Percentiles rank a stretch among this genome's conserved stretches.
Conservation (phyloP, 2,329 filamentous ascomycete species). For the Trichophyton benhamiae region DNA sequence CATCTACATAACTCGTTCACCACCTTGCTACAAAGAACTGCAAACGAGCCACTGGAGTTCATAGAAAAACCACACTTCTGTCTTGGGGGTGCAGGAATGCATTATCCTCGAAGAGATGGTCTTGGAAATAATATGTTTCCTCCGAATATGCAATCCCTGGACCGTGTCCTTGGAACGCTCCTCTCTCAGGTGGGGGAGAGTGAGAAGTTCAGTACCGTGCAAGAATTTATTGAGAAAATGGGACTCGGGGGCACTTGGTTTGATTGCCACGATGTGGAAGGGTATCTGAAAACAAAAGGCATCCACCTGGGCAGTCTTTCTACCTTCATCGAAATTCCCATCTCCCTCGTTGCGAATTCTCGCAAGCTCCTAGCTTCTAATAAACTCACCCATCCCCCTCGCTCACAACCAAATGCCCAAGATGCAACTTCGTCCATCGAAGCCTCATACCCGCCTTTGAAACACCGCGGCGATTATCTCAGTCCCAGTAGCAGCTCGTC, state of each 20-base stretch:
- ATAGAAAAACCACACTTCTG: constrained; percentile 18
- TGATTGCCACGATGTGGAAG: constrained; percentile 63
- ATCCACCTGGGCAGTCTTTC: constrained; percentile 21
- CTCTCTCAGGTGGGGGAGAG: constrained; percentile 5
- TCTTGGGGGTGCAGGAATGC: constrained; percentile 56
- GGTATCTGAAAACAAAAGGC: constrained; percentile 47
- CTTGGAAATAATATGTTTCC: constrained; percentile 27
- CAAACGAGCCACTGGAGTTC: constrained; percentile 15
- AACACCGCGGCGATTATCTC: background rate
- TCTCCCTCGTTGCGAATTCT: constrained; percentile 3
- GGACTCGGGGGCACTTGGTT: constrained; percentile 65
- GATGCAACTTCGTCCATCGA: background rate
- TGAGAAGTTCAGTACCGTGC: constrained; percentile 12
- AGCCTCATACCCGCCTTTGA: background rate
- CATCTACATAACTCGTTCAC: constrained; percentile 3
- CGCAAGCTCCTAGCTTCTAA: background rate
- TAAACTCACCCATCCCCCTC: background rate
- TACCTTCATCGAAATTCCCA: constrained; percentile 19
- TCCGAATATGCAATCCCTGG: constrained; percentile 20
- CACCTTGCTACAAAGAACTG: constrained; percentile 5
- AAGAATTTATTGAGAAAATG: constrained; percentile 32
- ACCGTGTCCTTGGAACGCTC: constrained; percentile 18
- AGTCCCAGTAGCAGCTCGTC: background rate
- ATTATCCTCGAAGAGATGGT: constrained; percentile 39
- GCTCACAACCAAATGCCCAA: background rate